These are phyloP conservation scores for Vanrija sp. DNA, from an alignment of 1,284 basidiomycete species.

Conservation along the genomic window DNA sequence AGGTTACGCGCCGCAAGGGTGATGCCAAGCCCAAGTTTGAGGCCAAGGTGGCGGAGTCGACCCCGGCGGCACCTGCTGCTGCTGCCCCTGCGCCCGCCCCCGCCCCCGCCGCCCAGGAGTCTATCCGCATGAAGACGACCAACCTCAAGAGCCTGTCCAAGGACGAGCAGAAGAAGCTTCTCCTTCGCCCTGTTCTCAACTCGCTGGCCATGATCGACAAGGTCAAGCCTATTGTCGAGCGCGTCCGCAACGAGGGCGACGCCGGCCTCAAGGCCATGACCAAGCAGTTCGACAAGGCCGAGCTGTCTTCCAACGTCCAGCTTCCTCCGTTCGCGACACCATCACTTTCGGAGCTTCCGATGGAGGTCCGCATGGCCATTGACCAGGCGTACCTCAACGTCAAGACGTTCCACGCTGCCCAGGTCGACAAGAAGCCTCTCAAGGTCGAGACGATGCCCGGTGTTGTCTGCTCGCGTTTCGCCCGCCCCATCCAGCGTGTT, in stretches of 20 bases:
- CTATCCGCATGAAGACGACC: constrained; percentile 71
- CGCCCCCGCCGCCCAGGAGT: constrained; percentile 38
- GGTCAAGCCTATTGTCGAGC: constrained; percentile 90
- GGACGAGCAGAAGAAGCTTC: constrained; percentile 63
- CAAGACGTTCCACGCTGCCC: constrained; percentile 81
- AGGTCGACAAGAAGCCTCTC: constrained; percentile 67
- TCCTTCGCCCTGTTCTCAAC: constrained; percentile 85
- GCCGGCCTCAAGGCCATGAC: constrained; percentile 82
- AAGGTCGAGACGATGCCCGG: constrained; percentile 97
- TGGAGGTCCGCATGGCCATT: constrained; percentile 73
- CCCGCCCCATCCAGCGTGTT: constrained; percentile 87
- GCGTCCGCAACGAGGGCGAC: constrained; percentile 81
- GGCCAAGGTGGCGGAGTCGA: constrained; percentile 41
- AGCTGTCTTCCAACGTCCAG: constrained; percentile 51
- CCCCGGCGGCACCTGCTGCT: constrained; percentile 27
- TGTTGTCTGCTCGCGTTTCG: constrained; percentile 89
- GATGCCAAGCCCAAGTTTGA: constrained; percentile 89
- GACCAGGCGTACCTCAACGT: constrained; percentile 91
- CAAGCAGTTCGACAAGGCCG: constrained; percentile 81
- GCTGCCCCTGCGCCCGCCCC: constrained; percentile 29
- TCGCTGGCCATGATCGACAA: constrained; percentile 92
- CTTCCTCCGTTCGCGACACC: constrained; percentile 51
- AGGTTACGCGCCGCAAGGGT: constrained; percentile 81
- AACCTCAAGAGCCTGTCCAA: constrained; percentile 58
- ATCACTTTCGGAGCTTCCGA: constrained; percentile 57